Conservation (phyloP, 106 monocot species). For the Dendrobium chrysotoxum region DNA sequence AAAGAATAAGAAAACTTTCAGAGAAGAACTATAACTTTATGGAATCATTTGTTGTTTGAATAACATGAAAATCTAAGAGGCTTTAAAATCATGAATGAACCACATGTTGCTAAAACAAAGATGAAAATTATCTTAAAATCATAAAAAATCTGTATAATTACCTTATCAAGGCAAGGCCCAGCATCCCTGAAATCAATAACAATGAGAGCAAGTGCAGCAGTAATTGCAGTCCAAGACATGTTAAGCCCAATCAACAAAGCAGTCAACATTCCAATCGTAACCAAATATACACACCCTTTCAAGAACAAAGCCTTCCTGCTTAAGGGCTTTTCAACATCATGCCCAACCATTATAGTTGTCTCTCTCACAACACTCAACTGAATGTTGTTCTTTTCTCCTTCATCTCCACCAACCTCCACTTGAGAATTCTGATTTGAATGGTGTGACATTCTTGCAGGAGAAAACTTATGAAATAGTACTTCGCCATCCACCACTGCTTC, state of each 20-base stretch:
- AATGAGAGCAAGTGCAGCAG: too few relatives aligned
- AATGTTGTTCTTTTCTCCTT: neutral
- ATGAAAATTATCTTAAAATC: neutral
- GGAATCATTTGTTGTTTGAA: neutral
- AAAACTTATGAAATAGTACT: constrained; percentile 47
- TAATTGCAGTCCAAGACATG: too few relatives aligned
- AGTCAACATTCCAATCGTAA: too few relatives aligned
- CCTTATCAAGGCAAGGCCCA: too few relatives aligned
- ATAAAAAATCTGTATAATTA: neutral
- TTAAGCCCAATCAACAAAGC: too few relatives aligned
- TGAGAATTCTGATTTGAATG: constrained; percentile 2
- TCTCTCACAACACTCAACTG: neutral
- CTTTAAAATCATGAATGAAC: too few relatives aligned
- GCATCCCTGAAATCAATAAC: too few relatives aligned
- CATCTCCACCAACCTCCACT: constrained; percentile 4
- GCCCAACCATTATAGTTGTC: constrained; percentile 2
- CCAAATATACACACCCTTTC: neutral
- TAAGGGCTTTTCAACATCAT: neutral
- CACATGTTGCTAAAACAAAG: neutral
- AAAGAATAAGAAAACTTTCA: too few relatives aligned
- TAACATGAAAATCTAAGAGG: neutral
- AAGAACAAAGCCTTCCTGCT: constrained; percentile 7
- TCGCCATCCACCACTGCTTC: constrained; percentile 16
- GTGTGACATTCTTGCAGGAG: constrained; percentile 68
- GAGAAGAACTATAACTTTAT: too few relatives aligned